phyloP scores from a whole-genome alignment of 257 asterid genomes.

The Nicotiana sylvestris region DNA sequence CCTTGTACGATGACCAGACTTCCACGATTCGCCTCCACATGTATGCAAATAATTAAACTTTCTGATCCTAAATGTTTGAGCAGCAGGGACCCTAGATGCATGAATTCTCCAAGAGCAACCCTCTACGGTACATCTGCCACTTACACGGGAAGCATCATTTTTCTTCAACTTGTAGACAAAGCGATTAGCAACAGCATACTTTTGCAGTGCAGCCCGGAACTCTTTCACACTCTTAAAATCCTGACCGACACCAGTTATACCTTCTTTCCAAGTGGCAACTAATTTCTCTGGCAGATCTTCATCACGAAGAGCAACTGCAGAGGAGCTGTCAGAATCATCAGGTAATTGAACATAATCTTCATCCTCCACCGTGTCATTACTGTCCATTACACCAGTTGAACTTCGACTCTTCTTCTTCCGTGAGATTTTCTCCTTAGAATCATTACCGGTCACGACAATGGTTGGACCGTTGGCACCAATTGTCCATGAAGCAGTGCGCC shows the following conservation, averaged over 20 bases:
- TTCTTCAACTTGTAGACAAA: constrained; percentile 70
- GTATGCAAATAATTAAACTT: constrained; percentile 64
- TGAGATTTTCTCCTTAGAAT: constrained; percentile 28
- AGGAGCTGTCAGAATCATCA: constrained; percentile 35
- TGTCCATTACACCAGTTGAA: constrained; percentile 18
- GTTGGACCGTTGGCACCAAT: constrained; percentile 53
- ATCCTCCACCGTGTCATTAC: constrained; percentile 31
- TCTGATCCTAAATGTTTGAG: constrained; percentile 61
- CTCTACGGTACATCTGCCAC: constrained; percentile 70
- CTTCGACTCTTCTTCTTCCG: constrained; percentile 2
- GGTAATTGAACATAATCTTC: constrained; percentile 34
- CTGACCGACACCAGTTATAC: constrained; percentile 78
- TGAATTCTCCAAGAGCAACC: constrained; percentile 88
- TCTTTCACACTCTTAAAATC: constrained; percentile 73
- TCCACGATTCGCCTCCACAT: constrained; percentile 80
- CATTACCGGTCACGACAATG: constrained; percentile 42
- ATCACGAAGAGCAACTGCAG: constrained; percentile 34
- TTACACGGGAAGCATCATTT: constrained; percentile 70
- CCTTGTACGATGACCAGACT: constrained; percentile 74
- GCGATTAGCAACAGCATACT: constrained; percentile 76
- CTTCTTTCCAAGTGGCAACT: constrained; percentile 69
- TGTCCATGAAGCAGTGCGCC: constrained; percentile 68
- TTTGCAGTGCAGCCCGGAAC: constrained; percentile 78
- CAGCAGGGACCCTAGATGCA: constrained; percentile 74
- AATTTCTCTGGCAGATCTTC: constrained; percentile 72